phyloP scores from a whole-genome alignment of 164 flowering plant genomes.

The Akebia trifoliata region DNA sequence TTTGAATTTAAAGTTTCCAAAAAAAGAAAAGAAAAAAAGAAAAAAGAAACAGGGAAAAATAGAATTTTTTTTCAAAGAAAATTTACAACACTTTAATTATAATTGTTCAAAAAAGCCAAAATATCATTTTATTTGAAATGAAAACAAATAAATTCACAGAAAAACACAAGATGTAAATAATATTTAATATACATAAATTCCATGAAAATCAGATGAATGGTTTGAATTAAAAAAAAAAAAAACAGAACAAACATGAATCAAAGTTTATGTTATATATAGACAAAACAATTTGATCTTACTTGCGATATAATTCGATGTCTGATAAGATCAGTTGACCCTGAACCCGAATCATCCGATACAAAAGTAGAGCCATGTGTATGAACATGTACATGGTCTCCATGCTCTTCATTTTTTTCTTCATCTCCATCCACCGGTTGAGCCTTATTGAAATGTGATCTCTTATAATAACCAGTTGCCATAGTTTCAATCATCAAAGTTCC shows the following conservation, averaged over 20 bases:
- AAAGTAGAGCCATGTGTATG: constrained; percentile 41
- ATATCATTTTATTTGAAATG: too few relatives aligned
- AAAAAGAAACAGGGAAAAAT: too few relatives aligned
- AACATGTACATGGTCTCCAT: constrained; percentile 34
- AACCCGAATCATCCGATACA: neutral
- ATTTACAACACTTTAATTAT: too few relatives aligned
- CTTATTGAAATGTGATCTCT: constrained; percentile 18
- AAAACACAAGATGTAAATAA: too few relatives aligned
- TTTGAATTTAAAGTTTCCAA: too few relatives aligned
- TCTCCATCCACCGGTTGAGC: constrained; percentile 13
- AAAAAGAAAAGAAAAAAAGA: too few relatives aligned
- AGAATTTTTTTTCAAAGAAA: too few relatives aligned
- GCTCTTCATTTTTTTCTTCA: constrained; percentile 16
- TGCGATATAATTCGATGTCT: constrained; percentile 42
- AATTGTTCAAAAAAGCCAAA: neutral
- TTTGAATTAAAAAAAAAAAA: too few relatives aligned
- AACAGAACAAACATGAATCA: too few relatives aligned
- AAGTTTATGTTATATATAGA: too few relatives aligned
- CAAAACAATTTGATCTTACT: constrained; percentile 13
- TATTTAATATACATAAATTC: neutral
- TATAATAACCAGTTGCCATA: constrained; percentile 24
- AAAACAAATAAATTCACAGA: too few relatives aligned
- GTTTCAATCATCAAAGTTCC: constrained; percentile 31
- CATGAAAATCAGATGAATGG: neutral
- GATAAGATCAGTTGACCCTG: constrained; percentile 16